Evolutionary conservation across 768 basidiomycete genomes (phyloP).

Genomic region (Lepiota subincarnata): DNA sequence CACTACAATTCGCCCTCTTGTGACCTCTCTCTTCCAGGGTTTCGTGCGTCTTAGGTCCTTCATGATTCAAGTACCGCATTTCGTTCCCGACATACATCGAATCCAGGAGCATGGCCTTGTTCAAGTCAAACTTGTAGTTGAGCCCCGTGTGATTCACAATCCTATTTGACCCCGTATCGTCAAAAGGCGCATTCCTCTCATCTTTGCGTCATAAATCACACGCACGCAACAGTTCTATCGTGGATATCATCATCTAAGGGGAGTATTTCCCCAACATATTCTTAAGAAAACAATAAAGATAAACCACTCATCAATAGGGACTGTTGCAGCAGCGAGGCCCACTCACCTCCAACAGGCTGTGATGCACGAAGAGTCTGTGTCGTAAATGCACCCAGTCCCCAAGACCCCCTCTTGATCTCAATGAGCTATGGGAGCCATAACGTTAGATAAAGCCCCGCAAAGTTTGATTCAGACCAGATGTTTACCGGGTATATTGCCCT

Average conservation of each 20-base stretch:
- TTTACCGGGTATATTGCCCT: slow-evolving; percentile 47
- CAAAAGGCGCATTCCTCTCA: not conserved
- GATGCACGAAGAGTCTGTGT: not conserved
- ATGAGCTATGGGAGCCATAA: not conserved
- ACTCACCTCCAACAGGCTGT: slow-evolving; percentile 16
- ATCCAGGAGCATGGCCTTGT: slow-evolving; percentile 47
- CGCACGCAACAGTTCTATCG: slow-evolving; percentile 49
- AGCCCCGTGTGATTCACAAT: slow-evolving; percentile 45
- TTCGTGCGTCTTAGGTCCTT: slow-evolving; percentile 14
- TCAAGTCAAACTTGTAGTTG: slow-evolving; percentile 61
- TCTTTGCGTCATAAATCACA: slow-evolving; percentile 23
- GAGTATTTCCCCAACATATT: slow-evolving; percentile 48
- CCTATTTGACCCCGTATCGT: slow-evolving; percentile 20
- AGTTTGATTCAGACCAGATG: not conserved
- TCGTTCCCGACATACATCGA: slow-evolving; percentile 53
- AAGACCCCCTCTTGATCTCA: slow-evolving; percentile 7
- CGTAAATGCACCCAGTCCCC: slow-evolving; percentile 9
- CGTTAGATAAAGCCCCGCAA: not conserved
- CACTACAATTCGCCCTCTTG: not conserved
- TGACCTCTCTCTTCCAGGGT: slow-evolving; percentile 33
- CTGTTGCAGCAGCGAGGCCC: not conserved
- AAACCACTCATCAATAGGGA: too few species aligned
- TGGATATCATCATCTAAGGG: slow-evolving; percentile 36
- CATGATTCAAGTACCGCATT: slow-evolving; percentile 70
- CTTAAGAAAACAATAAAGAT: slow-evolving; percentile 30